Percentiles rank a stretch among this genome's conserved stretches.
These are phyloP conservation scores for Pleurotus cornucopiae DNA, from an alignment of 768 basidiomycete genomes.

Conservation along the genomic window DNA sequence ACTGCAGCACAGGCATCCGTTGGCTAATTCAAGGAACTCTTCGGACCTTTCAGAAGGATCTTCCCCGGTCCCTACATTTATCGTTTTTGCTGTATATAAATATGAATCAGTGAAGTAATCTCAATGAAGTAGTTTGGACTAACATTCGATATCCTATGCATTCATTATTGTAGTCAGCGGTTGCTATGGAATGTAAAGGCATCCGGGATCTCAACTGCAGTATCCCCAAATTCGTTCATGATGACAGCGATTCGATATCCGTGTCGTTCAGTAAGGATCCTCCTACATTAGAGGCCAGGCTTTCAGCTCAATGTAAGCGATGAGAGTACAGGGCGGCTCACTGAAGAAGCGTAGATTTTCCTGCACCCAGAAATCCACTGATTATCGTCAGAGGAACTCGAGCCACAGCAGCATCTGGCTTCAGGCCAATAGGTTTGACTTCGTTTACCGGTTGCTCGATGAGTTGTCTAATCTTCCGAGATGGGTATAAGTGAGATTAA, in stretches of 20 bases:
- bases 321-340: slow-evolving; percentile 24
- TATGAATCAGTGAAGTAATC: background rate
- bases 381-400: slow-evolving; percentile 89
- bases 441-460: slow-evolving; percentile 17
- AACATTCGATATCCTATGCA: slow-evolving; percentile 87
- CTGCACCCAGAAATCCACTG: slow-evolving; percentile 91
- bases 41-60: slow-evolving; percentile 65
- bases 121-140: slow-evolving; percentile 12
- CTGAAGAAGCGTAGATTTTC: slow-evolving; percentile 91
- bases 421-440: slow-evolving; percentile 2
- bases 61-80: slow-evolving; percentile 71
- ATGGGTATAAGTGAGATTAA: background rate
- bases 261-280: slow-evolving; percentile 90
- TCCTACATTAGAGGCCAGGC: slow-evolving; percentile 31
- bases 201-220: slow-evolving; percentile 53
- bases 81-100: slow-evolving; percentile 62
- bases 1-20: slow-evolving; percentile 98
- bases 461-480: slow-evolving; percentile 17
- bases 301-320: no score
- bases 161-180: background rate
- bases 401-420: background rate
- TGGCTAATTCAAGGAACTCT: slow-evolving; percentile 88
- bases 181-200: background rate
- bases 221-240: slow-evolving; percentile 98
- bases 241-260: slow-evolving; percentile 96